Evolutionary conservation across 2,329 filamentous ascomycete species (phyloP), one percentile per base, ranked within the genome.

Genomic region (Immersiporthe knoxdaviesiana): DNA sequence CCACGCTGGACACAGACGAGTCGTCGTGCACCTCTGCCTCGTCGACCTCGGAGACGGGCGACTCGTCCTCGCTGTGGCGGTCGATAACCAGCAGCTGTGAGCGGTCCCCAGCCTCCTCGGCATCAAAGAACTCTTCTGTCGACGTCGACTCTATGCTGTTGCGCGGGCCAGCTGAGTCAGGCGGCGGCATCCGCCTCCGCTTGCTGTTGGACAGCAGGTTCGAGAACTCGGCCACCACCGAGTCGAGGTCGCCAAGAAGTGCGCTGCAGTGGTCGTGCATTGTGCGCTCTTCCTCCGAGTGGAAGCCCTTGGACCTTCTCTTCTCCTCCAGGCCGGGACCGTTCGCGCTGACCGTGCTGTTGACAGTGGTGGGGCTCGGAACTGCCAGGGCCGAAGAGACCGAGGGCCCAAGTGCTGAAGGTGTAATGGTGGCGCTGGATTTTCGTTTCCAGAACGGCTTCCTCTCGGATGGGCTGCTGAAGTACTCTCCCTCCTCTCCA

Each of bases 371-470:
- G 0, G 83, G 81, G 11, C 80, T 77, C 0, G 85, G 80, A 2
- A 84, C 80, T 16, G 82, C 80, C 39, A 84, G 73, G 2, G 80
- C 78, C 0, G 83, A 79, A 2, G 80, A 75, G 1, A 79, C 73
- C 0, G 80, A 70, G 44, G 82, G 77, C 10, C 84, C 80, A 27
- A 82, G 72, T 12, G 79, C 76, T 2, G 84, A 79, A 6, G 81
- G 78, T 39, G 83, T 75, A 2, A 81, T 78, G 27, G 84, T 78
- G 1, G 82, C 82, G 74, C 90, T 94, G 0, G 90, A 84, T 80
- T 97, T 97, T 62, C 95, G 89, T 79, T 94, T 97, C 96, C 96
- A 99, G 76, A 99, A 98, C 0, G 93, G 84, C 70, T 89, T 87
- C 77, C 85, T 93, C 66, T 93, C 89, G 3, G 80, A 75, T 10